Conservation (phyloP, 1,139 yeast species). For the Scheffersomyces illinoinensis region DNA sequence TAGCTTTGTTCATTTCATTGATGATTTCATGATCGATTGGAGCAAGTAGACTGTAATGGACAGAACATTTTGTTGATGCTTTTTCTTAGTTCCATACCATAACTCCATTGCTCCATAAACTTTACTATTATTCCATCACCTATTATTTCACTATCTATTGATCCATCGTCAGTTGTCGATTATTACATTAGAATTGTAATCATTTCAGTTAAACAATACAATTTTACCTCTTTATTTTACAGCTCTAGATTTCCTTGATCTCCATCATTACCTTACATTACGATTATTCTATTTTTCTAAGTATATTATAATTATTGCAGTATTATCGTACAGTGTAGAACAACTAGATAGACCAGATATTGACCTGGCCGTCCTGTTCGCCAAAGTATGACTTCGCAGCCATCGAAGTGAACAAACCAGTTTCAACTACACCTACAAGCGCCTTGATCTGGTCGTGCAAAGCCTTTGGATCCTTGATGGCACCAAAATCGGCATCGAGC, state of each 20-base stretch:
- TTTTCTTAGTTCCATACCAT: neutral
- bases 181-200: no score
- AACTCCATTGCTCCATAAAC: neutral
- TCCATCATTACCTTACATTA: neutral
- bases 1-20: neutral
- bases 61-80: neutral
- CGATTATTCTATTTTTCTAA: constrained; percentile 1
- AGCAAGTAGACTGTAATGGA: neutral
- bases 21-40: neutral
- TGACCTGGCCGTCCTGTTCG: constrained; percentile 68
- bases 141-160: no score
- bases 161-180: no score
- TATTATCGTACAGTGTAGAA: constrained; percentile 3
- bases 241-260: neutral
- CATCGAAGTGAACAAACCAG: constrained; percentile 78
- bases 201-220: neutral
- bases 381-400: constrained; percentile 89
- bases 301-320: constrained; percentile 1
- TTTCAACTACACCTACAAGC: constrained; percentile 94
- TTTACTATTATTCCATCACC: neutral
- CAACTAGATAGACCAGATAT: constrained; percentile 14
- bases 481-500: constrained; percentile 92
- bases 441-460: constrained; percentile 69
- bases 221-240: no score
- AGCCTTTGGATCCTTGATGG: constrained; percentile 56